A percentile compares a stretch with the other conserved stretches of the same genome.
Evolutionary conservation across 306 rosid genomes (phyloP).

Genomic region (Vicia sativa): DNA sequence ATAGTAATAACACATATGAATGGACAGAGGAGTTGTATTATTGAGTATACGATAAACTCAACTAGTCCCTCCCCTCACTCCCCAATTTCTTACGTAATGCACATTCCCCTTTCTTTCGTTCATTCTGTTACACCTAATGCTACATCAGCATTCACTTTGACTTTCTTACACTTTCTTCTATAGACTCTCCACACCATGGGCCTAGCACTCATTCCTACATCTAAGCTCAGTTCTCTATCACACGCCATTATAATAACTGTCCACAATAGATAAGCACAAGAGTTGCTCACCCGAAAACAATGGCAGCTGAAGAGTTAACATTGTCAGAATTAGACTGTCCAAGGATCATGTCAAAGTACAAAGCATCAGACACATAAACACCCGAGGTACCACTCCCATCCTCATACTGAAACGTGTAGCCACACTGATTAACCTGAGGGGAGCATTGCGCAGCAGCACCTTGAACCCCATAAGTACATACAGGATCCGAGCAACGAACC

Average conservation of each 20-base stretch:
- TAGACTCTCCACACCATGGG: too few relatives aligned
- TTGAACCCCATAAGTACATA: conserved; percentile 66
- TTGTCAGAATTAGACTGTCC: conserved; percentile 62
- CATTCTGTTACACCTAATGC: too few relatives aligned
- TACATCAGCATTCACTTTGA: too few relatives aligned
- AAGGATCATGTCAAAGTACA: conserved; percentile 75
- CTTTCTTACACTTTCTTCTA: too few relatives aligned
- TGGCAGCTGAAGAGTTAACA: conserved; percentile 65
- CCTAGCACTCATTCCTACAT: too few relatives aligned
- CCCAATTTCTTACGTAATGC: too few relatives aligned
- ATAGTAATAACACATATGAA: too few relatives aligned
- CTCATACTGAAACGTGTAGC: conserved; percentile 77
- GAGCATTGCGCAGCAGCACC: conserved; percentile 65
- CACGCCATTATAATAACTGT: conserved; percentile 10
- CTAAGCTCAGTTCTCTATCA: neutral
- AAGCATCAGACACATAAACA: conserved; percentile 67
- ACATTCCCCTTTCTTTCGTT: too few relatives aligned
- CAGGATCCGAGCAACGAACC: conserved; percentile 74
- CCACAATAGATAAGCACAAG: conserved; percentile 10
- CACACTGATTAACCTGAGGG: conserved; percentile 75
- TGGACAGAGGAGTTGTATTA: too few relatives aligned
- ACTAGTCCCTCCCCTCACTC: too few relatives aligned
- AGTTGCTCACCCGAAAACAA: conserved; percentile 83
- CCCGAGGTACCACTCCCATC: conserved; percentile 93
- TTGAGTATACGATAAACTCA: too few relatives aligned